Evolutionary conservation across 352 stramenopile species (phyloP).

Genomic region (Albugo candida): DNA sequence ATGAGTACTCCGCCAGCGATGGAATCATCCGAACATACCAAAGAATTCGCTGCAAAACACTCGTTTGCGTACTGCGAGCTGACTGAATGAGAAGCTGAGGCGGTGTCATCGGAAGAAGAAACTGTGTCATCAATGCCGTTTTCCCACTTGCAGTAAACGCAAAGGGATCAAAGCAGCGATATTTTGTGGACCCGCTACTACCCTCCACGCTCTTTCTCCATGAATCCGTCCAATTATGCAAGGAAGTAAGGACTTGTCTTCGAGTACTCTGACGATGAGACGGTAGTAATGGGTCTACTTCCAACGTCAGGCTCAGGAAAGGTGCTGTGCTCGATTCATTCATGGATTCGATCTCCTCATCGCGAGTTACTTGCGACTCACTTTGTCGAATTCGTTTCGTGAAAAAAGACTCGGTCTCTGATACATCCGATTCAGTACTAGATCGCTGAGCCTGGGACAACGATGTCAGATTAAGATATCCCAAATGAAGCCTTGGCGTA

Average conservation of each 20-base stretch:
- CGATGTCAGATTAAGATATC: too few species aligned
- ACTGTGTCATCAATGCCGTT: conserved; percentile 46
- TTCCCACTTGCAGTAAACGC: conserved; percentile 48
- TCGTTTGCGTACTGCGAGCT: neutral
- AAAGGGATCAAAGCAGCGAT: conserved; percentile 48
- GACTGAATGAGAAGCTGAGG: conserved; percentile 15
- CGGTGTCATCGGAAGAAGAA: conserved; percentile 48
- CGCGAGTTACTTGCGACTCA: too few species aligned
- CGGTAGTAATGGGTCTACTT: conserved; percentile 69
- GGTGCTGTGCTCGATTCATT: conserved; percentile 21
- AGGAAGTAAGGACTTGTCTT: conserved; percentile 2
- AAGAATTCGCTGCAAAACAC: conserved; percentile 17
- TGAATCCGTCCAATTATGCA: neutral
- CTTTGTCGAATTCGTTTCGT: too few species aligned
- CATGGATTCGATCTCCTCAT: too few species aligned
- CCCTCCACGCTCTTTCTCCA: neutral
- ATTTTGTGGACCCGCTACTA: conserved; percentile 4
- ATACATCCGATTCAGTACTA: too few species aligned
- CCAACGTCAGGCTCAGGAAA: conserved; percentile 73
- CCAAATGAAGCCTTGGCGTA: too few species aligned
- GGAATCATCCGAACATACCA: conserved; percentile 86
- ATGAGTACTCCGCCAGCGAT: conserved; percentile 81
- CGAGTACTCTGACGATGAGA: conserved; percentile 10
- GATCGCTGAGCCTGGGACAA: too few species aligned
- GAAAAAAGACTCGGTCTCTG: too few species aligned